Evolutionary conservation across 1,284 basidiomycete genomes (phyloP).

Genomic region (Boletus semigastroideus): DNA sequence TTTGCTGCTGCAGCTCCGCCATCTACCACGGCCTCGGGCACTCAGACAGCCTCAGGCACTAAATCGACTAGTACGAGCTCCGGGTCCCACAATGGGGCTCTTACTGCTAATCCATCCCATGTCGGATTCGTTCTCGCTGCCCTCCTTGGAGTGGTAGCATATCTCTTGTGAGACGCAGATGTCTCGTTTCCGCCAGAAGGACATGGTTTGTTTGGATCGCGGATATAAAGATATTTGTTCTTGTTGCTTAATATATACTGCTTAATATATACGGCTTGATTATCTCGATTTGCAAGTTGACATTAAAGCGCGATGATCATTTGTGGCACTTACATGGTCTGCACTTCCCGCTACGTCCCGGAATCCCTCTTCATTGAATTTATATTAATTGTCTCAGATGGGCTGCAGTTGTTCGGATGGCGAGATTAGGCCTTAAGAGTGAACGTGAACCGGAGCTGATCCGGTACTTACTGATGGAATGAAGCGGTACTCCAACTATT

Average conservation of each 20-base stretch:
- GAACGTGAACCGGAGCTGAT: too few relatives aligned
- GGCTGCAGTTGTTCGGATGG: too few relatives aligned
- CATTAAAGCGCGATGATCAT: background rate
- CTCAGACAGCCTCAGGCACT: slow-evolving; percentile 16
- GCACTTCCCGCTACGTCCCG: too few relatives aligned
- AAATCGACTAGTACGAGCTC: slow-evolving; percentile 13
- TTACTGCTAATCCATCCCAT: slow-evolving; percentile 9
- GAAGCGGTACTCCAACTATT: too few relatives aligned
- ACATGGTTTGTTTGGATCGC: background rate
- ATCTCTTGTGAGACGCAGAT: slow-evolving; percentile 12
- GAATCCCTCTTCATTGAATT: too few relatives aligned
- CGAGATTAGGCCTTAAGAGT: too few relatives aligned
- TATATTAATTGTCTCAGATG: too few relatives aligned
- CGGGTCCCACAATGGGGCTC: slow-evolving; percentile 14
- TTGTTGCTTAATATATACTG: slow-evolving; percentile 7
- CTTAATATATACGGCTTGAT: background rate
- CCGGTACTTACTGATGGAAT: too few relatives aligned
- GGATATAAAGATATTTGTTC: background rate
- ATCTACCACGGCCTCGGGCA: slow-evolving; percentile 25
- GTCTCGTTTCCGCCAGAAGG: too few relatives aligned
- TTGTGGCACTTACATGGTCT: background rate
- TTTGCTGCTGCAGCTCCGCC: slow-evolving; percentile 37
- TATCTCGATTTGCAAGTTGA: background rate
- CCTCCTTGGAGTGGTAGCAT: slow-evolving; percentile 18
- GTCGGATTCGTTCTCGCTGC: slow-evolving; percentile 12